phyloP scores from a whole-genome alignment of 2,329 filamentous ascomycete genomes.

The Aspergillus japonicus region DNA sequence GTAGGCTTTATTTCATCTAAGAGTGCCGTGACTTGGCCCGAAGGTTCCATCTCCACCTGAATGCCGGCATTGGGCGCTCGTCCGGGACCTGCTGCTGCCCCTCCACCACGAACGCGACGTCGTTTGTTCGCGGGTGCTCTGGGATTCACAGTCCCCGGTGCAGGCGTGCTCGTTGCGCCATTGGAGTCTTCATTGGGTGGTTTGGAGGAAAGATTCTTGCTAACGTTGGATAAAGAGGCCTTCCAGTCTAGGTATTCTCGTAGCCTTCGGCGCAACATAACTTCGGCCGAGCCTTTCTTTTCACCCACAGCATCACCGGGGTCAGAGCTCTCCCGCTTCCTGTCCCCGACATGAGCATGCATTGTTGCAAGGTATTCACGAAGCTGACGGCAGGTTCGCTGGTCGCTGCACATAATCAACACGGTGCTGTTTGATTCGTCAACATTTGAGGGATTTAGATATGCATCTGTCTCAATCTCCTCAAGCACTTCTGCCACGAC shows the following conservation, averaged over 20 bases:
- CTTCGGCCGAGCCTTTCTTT: conserved; percentile 68
- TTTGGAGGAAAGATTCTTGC: conserved; percentile 45
- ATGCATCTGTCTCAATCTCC: conserved; percentile 88
- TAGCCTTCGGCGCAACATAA: conserved; percentile 87
- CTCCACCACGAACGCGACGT: conserved; percentile 78
- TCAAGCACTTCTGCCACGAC: conserved; percentile 85
- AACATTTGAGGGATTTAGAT: conserved; percentile 72
- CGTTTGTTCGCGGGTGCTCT: conserved; percentile 80
- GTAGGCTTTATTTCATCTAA: conserved; percentile 82
- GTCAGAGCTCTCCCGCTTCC: conserved; percentile 45
- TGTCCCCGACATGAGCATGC: conserved; percentile 61
- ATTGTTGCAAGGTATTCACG: conserved; percentile 90
- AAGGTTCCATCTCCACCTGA: conserved; percentile 72
- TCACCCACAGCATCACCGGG: conserved; percentile 53
- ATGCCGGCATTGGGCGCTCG: conserved; percentile 73
- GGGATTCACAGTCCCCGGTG: conserved; percentile 19
- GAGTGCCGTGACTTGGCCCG: conserved; percentile 75
- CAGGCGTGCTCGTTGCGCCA: conserved; percentile 23
- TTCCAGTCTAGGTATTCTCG: conserved; percentile 91
- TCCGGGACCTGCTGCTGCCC: conserved; percentile 56
- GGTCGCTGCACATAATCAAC: conserved; percentile 91
- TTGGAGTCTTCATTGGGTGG: conserved; percentile 25
- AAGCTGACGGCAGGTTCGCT: conserved; percentile 80
- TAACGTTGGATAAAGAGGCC: conserved; percentile 81
- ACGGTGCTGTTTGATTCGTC: conserved; percentile 91